Evolutionary conservation across 2,329 filamentous ascomycete species (phyloP).

Genomic region (Aureobasidium sp.): DNA sequence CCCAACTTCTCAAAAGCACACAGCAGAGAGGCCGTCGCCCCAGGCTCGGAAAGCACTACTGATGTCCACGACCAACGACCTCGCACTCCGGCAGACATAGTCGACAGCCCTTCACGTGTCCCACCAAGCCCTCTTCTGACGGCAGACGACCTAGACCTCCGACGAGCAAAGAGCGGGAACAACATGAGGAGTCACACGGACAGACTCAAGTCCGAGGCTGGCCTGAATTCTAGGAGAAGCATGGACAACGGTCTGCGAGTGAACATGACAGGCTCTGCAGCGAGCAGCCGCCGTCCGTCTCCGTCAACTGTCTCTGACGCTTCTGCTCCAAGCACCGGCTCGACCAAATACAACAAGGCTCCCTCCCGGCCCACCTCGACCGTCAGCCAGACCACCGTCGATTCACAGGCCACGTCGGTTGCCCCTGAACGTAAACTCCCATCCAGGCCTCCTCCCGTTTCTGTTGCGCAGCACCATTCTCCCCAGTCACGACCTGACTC

Average conservation of each 20-base stretch:
- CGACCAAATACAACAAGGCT: constrained; percentile 15
- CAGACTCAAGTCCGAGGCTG: constrained; percentile 29
- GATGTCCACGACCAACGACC: background rate
- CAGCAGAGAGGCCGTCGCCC: constrained; percentile 72
- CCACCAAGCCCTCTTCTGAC: constrained; percentile 44
- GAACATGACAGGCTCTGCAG: constrained; percentile 32
- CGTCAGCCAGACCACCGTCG: constrained; percentile 33
- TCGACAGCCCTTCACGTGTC: constrained; percentile 23
- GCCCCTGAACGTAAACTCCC: constrained; percentile 30
- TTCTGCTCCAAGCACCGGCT: constrained; percentile 21
- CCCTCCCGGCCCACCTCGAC: constrained; percentile 20
- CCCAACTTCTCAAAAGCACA: constrained; percentile 82
- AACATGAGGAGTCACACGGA: constrained; percentile 35
- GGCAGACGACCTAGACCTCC: constrained; percentile 34
- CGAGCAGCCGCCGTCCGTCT: constrained; percentile 35
- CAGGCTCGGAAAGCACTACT: constrained; percentile 28
- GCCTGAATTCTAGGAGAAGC: constrained; percentile 31
- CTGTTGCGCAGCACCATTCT: constrained; percentile 31
- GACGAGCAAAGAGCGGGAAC: constrained; percentile 36
- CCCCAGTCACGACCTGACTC: constrained; percentile 36
- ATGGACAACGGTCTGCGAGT: constrained; percentile 32
- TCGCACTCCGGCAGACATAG: constrained; percentile 14
- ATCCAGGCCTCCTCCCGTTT: constrained; percentile 25
- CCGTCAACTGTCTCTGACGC: constrained; percentile 33
- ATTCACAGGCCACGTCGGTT: constrained; percentile 40